Conservation (phyloP, 2,329 filamentous ascomycete genomes). For the Nectriaceae sp. region DNA sequence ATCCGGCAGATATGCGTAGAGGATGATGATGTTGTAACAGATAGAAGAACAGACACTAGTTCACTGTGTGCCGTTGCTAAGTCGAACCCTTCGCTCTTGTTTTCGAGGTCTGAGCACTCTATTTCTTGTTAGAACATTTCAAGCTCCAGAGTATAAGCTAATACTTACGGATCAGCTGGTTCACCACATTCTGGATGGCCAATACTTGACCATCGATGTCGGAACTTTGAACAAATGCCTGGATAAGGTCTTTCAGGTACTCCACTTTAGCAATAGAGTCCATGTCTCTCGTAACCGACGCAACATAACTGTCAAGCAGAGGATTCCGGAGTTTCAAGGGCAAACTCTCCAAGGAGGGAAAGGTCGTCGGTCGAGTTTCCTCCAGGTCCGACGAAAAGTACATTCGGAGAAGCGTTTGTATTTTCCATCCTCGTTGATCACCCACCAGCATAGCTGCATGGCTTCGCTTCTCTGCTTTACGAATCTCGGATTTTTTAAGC, state of each 20-base stretch:
- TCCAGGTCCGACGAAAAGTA: conserved; percentile 36
- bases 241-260: conserved; percentile 43
- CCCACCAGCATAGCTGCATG: conserved; percentile 35
- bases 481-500: conserved; percentile 33
- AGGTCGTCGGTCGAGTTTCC: conserved; percentile 34
- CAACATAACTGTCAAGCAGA: conserved; percentile 36
- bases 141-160: background rate
- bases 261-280: conserved; percentile 33
- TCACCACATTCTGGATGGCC: conserved; percentile 45
- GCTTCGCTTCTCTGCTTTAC: conserved; percentile 39
- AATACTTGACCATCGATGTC: conserved; percentile 43
- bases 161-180: conserved; percentile 40
- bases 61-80: conserved; percentile 45
- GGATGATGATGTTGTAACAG: conserved; percentile 31
- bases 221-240: conserved; percentile 30
- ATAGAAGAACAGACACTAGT: conserved; percentile 37
- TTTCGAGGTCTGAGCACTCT: conserved; percentile 33
- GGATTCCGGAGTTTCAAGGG: conserved; percentile 31
- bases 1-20: conserved; percentile 43
- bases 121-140: conserved; percentile 13
- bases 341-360: conserved; percentile 32
- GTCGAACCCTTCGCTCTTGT: conserved; percentile 34
- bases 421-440: conserved; percentile 46
- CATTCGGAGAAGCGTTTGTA: conserved; percentile 45
- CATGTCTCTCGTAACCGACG: conserved; percentile 34